Conservation (phyloP, 2,329 filamentous ascomycete species). For the Paraphaeosphaeria minitans region DNA sequence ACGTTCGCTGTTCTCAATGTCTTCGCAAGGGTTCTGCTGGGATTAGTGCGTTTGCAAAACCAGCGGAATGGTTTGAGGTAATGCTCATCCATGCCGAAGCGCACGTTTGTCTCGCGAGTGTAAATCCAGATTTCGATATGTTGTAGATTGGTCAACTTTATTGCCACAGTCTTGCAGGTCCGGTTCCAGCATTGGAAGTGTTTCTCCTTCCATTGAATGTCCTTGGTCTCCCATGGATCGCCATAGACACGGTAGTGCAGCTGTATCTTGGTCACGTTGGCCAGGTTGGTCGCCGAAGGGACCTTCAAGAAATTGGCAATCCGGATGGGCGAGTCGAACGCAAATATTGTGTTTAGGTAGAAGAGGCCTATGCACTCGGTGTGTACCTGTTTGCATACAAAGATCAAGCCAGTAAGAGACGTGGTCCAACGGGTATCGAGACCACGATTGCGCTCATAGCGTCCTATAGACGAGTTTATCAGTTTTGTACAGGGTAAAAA, state of each 20-base stretch:
- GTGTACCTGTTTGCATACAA: constrained; percentile 37
- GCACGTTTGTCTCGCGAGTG: constrained; percentile 22
- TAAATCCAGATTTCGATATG: constrained; percentile 29
- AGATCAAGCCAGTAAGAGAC: constrained; percentile 34
- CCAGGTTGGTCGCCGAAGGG: constrained; percentile 24
- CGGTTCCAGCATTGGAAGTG: constrained; percentile 30
- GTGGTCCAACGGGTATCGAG: constrained; percentile 35
- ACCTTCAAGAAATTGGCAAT: constrained; percentile 33
- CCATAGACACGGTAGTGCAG: constrained; percentile 40
- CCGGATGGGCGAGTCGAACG: constrained; percentile 34
- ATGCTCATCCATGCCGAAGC: constrained; percentile 25
- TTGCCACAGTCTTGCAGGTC: constrained; percentile 27
- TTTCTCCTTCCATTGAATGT: constrained; percentile 32
- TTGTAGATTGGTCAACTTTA: constrained; percentile 26
- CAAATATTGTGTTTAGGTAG: constrained; percentile 37
- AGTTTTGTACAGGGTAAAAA: constrained; percentile 2
- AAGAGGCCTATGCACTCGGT: constrained; percentile 33
- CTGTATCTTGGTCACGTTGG: constrained; percentile 33
- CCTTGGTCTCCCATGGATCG: constrained; percentile 12
- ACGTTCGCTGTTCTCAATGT: constrained; percentile 23
- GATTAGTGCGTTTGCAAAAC: constrained; percentile 26
- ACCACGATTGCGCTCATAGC: constrained; percentile 24
- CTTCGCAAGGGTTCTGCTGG: not conserved
- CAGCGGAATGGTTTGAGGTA: constrained; percentile 37
- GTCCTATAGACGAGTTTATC: constrained; percentile 24